phyloP scores from a whole-genome alignment of 768 basidiomycete species.

The Nidula microcarpa region DNA sequence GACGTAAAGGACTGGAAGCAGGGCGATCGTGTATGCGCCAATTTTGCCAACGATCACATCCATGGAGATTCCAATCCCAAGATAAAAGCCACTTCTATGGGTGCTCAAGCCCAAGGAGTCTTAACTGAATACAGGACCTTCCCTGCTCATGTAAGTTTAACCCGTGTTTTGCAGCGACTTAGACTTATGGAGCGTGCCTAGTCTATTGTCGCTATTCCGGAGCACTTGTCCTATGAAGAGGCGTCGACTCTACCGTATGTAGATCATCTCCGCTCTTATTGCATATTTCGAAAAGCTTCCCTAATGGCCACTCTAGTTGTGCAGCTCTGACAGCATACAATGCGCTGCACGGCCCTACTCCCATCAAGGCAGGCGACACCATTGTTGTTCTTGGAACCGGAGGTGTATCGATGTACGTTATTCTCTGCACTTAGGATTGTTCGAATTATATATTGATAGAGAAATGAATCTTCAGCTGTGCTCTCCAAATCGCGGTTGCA shows the following conservation, averaged over 20 bases:
- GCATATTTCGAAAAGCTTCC: not conserved
- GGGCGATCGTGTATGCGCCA: constrained; percentile 57
- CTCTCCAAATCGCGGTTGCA: constrained; percentile 52
- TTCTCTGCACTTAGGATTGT: no score
- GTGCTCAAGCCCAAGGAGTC: constrained; percentile 47
- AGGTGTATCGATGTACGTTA: constrained; percentile 47
- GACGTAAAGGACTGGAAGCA: constrained; percentile 45
- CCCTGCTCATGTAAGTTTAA: constrained; percentile 15
- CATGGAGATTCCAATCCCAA: constrained; percentile 35
- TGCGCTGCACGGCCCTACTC: constrained; percentile 41
- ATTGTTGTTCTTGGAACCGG: constrained; percentile 57
- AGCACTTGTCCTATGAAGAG: constrained; percentile 59
- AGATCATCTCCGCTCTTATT: no score
- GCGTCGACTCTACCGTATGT: constrained; percentile 61
- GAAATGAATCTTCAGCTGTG: not conserved
- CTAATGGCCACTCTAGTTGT: constrained; percentile 28
- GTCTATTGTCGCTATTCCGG: constrained; percentile 50
- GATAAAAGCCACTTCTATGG: constrained; percentile 33
- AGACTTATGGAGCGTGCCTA: constrained; percentile 9
- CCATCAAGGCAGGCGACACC: constrained; percentile 57
- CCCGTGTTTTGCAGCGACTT: not conserved
- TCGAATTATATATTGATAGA: constrained; percentile 5
- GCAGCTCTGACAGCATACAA: constrained; percentile 67
- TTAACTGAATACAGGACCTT: constrained; percentile 52
- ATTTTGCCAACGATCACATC: constrained; percentile 47